Base-by-base conservation (phyloP, 208 protist species). In the Trichomonas vaginalis region DNA sequence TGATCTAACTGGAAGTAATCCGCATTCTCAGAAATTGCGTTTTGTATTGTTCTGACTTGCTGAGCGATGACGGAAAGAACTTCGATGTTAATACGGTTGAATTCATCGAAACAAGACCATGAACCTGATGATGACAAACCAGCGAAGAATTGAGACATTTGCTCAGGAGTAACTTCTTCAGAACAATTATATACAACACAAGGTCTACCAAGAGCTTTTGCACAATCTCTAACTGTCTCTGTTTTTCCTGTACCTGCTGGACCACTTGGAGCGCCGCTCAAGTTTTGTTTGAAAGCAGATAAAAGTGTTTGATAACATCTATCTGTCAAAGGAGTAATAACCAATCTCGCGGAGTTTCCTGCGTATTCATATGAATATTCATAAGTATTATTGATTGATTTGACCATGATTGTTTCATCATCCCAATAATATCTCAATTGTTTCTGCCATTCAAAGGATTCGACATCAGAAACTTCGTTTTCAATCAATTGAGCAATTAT, bases 71-170 rank as follows among this genome's bases (percentile, higher is more conserved):
- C 98, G 70, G 98, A 99, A 21, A 99, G 97, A 96, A 99, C 98
- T 97, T 99, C 98, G 96, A 99, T 98, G 97, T 99, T 99, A 97
- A 99, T 99, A 95, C 99, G 98, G 96, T 99, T 99, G 97, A 99
- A 99, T 97, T 99, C 99, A 97, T 99, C 99, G 92, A 99, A 98
- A 97, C 99, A 99, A 39, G 98, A 98, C 98, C 98, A 99, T 47
- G 98, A 98, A 35, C 99, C 99, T 47, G 98, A 98, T 96, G 99
- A 98, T 87, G 98, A 98, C 46, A 99, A 97, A 70, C 98, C 98
- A 12, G 98, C 98, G 96, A 99, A 99, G 96, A 99, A 98, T 97
- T 99, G 98, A 96, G 98, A 98, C 98, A 99, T 99, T 70, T 61
- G 49, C 49, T 80, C 47, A 46, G 49, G 51, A 32, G 47, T 79